phyloP scores from a whole-genome alignment of 2,329 filamentous ascomycete species.

The Fusarium devonianum region DNA sequence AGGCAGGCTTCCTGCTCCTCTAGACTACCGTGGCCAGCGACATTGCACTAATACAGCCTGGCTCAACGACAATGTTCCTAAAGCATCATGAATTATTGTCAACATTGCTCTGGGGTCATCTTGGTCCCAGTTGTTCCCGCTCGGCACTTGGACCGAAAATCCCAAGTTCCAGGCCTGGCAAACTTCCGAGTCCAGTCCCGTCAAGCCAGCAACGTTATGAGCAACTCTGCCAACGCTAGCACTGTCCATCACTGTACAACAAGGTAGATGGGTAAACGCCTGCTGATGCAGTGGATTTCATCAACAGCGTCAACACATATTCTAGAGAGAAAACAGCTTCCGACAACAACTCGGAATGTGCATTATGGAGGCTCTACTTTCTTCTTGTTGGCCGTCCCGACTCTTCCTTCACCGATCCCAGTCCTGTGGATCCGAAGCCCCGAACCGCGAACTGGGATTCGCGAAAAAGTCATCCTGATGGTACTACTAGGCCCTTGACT shows the following conservation, averaged over 20 bases:
- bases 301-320: not conserved
- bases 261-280: too few relatives aligned
- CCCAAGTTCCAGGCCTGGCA: not conserved
- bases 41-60: not conserved
- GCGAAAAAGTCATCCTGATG: slow-evolving; percentile 26
- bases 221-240: not conserved
- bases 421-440: slow-evolving; percentile 28
- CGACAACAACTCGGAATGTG: not conserved
- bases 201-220: not conserved
- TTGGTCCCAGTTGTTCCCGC: not conserved
- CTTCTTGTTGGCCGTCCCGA: slow-evolving; percentile 12
- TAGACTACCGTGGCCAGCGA: not conserved
- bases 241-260: not conserved
- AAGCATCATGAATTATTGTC: slow-evolving; percentile 26
- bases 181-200: not conserved
- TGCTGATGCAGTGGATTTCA: not conserved
- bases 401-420: slow-evolving; percentile 19
- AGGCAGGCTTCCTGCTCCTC: too few relatives aligned
- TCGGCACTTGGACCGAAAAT: not conserved
- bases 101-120: not conserved
- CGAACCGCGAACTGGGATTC: slow-evolving; percentile 20
- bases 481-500: slow-evolving; percentile 11
- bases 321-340: not conserved
- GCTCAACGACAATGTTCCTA: slow-evolving; percentile 28
- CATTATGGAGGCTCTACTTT: slow-evolving; percentile 13